Percentiles rank a stretch among this genome's conserved stretches.
Conservation (phyloP, 2,329 filamentous ascomycete species). For the Phialocephala subalpina region DNA sequence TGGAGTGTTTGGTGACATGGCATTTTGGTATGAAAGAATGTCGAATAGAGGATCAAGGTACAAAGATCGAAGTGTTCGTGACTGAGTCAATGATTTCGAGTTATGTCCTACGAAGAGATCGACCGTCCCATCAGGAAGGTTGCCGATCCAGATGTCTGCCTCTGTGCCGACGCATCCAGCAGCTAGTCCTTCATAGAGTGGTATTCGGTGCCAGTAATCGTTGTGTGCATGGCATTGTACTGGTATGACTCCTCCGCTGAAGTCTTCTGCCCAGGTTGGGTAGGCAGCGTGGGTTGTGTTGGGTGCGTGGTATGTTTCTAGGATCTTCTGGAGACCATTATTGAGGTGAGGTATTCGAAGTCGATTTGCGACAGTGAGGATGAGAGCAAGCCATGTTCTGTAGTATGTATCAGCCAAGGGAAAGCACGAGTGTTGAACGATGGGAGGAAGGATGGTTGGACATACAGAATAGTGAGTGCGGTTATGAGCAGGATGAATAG, state of each 20-base stretch:
- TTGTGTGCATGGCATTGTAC: constrained; percentile 57
- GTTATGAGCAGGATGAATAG: constrained; percentile 5
- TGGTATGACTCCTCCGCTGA: constrained; percentile 23
- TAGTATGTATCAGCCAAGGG: neutral
- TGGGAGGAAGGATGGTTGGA: neutral
- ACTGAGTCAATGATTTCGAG: constrained; percentile 56
- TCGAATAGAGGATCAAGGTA: constrained; percentile 67
- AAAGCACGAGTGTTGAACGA: neutral
- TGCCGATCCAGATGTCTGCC: constrained; percentile 67
- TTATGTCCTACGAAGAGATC: constrained; percentile 64
- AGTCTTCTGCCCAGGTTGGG: constrained; percentile 25
- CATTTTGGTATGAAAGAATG: constrained; percentile 56
- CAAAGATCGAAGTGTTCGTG: constrained; percentile 62
- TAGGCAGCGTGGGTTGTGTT: constrained; percentile 16
- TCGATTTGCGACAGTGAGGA: constrained; percentile 24
- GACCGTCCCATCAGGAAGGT: constrained; percentile 47
- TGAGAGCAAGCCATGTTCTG: constrained; percentile 26
- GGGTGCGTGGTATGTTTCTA: constrained; percentile 22
- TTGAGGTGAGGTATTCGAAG: constrained; percentile 14
- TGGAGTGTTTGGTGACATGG: constrained; percentile 46
- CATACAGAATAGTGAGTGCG: constrained; percentile 1
- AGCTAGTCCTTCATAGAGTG: constrained; percentile 58
- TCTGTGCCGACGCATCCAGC: constrained; percentile 64
- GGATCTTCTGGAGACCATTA: constrained; percentile 24
- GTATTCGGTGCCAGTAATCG: constrained; percentile 59